Percentiles rank a stretch among this genome's conserved stretches.
Conservation (phyloP, 306 rosid species). For the Abrus pulchellus region DNA sequence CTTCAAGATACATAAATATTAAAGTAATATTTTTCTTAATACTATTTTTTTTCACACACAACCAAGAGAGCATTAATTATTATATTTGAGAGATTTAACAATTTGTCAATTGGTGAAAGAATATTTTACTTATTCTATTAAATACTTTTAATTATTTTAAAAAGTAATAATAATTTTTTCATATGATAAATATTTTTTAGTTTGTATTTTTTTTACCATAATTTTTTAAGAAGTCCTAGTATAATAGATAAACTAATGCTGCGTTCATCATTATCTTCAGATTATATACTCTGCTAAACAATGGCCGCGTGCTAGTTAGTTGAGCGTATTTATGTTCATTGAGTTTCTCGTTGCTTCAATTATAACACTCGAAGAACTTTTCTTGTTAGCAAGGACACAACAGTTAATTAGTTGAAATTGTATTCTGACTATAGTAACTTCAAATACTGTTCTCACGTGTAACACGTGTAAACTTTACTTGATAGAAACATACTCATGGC, state of each 20-base stretch:
- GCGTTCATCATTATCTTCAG: not conserved
- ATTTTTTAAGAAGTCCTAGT: not conserved
- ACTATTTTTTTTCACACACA: no score
- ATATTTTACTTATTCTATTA: no score
- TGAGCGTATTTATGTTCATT: slow-evolving; percentile 9
- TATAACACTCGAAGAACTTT: not conserved
- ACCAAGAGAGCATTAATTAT: no score
- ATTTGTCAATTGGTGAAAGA: no score
- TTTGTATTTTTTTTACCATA: not conserved
- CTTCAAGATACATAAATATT: no score
- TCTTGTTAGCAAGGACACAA: not conserved
- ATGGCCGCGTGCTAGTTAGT: slow-evolving; percentile 17
- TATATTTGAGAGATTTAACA: no score
- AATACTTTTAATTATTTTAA: no score
- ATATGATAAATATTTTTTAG: no score
- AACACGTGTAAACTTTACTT: not conserved
- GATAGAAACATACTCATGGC: not conserved
- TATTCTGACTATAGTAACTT: not conserved
- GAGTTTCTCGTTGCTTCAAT: not conserved
- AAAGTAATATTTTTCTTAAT: no score
- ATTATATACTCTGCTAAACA: not conserved
- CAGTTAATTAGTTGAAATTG: not conserved
- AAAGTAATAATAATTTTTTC: no score
- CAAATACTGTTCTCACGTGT: not conserved
- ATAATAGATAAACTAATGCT: not conserved